Percentiles rank a stretch among this genome's conserved stretches.
Conservation (phyloP, 169 alveolate genomes). For the Toxoplasma gondii region DNA sequence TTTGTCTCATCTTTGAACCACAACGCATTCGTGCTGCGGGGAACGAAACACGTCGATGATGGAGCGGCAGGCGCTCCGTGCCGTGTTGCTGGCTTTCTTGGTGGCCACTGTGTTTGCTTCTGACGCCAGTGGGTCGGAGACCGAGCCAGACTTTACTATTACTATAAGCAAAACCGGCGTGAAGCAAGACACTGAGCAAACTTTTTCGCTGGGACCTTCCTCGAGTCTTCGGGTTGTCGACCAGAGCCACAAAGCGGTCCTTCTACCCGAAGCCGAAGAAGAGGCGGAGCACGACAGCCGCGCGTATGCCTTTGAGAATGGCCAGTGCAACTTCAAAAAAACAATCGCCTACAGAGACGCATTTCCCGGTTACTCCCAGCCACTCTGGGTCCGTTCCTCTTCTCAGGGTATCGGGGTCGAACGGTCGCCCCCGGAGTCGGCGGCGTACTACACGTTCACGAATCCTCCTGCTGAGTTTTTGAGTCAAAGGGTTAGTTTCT, state of each 20-base stretch:
- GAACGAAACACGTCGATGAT: no score
- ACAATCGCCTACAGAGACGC: not conserved
- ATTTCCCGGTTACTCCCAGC: not conserved
- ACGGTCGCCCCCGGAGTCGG: no score
- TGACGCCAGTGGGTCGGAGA: no score
- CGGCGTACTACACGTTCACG: not conserved
- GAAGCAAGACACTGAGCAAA: not conserved
- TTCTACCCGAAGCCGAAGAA: not conserved
- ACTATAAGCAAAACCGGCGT: not conserved
- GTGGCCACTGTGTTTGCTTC: no score
- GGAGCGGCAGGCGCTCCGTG: no score
- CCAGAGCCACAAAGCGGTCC: not conserved
- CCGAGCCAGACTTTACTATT: not conserved
- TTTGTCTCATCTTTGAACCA: no score
- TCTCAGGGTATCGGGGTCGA: not conserved
- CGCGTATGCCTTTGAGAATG: not conserved
- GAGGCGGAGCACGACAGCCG: not conserved
- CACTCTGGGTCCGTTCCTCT: not conserved
- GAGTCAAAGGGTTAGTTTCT: not conserved
- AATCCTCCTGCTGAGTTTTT: not conserved
- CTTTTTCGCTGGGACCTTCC: not conserved
- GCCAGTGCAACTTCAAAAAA: not conserved
- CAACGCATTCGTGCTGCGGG: no score
- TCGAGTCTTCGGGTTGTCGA: not conserved
- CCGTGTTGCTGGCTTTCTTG: no score